phyloP scores from a whole-genome alignment of 441 rosid genomes.

The Gossypium trilobum region DNA sequence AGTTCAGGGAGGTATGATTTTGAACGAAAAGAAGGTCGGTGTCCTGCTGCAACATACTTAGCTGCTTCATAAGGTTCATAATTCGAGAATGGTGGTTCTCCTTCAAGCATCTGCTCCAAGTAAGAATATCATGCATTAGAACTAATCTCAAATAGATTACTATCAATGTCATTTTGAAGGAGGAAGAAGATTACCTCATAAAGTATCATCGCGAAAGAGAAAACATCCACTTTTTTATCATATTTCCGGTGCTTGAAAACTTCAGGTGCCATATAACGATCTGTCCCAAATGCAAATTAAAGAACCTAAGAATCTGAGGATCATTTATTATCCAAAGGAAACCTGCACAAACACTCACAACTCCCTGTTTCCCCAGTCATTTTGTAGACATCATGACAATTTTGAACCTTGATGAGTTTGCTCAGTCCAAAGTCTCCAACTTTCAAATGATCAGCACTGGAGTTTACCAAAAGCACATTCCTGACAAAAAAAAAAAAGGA shows the following conservation, averaged over 20 bases:
- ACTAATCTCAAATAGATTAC: conserved; percentile 17
- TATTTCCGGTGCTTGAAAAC: conserved; percentile 92
- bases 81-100: conserved; percentile 76
- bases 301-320: conserved; percentile 15
- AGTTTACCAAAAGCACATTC: conserved; percentile 92
- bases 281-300: conserved; percentile 33
- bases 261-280: conserved; percentile 99
- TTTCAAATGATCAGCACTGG: conserved; percentile 90
- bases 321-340: conserved; percentile 8
- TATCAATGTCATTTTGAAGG: background rate
- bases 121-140: conserved; percentile 20
- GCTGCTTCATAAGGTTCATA: conserved; percentile 96
- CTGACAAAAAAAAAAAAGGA: conserved; percentile 27
- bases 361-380: conserved; percentile 99
- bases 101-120: conserved; percentile 78
- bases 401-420: conserved; percentile 93
- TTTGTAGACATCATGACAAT: conserved; percentile 94
- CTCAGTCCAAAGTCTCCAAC: conserved; percentile 98
- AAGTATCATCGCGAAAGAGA: conserved; percentile 92
- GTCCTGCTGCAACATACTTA: conserved; percentile 79
- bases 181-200: conserved; percentile 54
- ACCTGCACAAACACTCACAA: conserved; percentile 50
- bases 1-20: conserved; percentile 66
- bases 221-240: conserved; percentile 97
- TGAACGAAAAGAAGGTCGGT: conserved; percentile 66